These are phyloP conservation scores for Colletotrichum sp. DNA, from an alignment of 2,329 filamentous ascomycete genomes.

Conservation along the genomic window DNA sequence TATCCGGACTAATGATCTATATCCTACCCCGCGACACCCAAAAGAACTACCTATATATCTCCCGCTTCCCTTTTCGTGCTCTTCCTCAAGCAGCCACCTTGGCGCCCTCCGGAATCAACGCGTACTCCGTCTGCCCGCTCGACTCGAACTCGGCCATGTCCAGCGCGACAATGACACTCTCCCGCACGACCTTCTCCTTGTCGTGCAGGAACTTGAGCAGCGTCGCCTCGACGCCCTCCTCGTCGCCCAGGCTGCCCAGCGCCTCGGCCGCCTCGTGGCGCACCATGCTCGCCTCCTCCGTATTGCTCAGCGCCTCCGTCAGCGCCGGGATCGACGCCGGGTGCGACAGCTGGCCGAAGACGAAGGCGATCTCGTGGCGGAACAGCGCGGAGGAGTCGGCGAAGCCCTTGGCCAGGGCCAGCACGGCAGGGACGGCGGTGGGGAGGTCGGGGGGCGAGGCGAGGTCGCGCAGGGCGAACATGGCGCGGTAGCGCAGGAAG, in stretches of 20 bases:
- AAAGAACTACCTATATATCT: not conserved
- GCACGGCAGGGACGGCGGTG: slow-evolving; percentile 86
- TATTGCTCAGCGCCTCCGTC: slow-evolving; percentile 76
- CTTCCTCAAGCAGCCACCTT: slow-evolving; percentile 42
- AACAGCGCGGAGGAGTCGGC: slow-evolving; percentile 89
- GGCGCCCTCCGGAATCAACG: slow-evolving; percentile 75
- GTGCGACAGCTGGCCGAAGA: slow-evolving; percentile 95
- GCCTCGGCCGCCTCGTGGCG: slow-evolving; percentile 97
- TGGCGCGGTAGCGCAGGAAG: slow-evolving; percentile 93
- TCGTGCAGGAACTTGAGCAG: slow-evolving; percentile 86
- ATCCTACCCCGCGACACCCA: slow-evolving; percentile 10
- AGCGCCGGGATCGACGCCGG: slow-evolving; percentile 96
- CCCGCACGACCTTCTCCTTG: slow-evolving; percentile 89
- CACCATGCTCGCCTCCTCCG: slow-evolving; percentile 91
- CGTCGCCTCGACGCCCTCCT: slow-evolving; percentile 88
- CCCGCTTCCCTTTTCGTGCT: slow-evolving; percentile 10
- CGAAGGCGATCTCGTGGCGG: slow-evolving; percentile 97
- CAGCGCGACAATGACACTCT: slow-evolving; percentile 92
- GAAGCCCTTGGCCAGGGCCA: slow-evolving; percentile 85
- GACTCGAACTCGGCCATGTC: slow-evolving; percentile 99
- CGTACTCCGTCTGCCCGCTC: slow-evolving; percentile 88
- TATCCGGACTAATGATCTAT: slow-evolving; percentile 21
- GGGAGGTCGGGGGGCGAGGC: slow-evolving; percentile 91
- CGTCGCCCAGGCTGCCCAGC: slow-evolving; percentile 89
- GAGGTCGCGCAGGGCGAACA: slow-evolving; percentile 96